Conservation (phyloP, 1,284 basidiomycete species). For the Malassezia obtusa region DNA sequence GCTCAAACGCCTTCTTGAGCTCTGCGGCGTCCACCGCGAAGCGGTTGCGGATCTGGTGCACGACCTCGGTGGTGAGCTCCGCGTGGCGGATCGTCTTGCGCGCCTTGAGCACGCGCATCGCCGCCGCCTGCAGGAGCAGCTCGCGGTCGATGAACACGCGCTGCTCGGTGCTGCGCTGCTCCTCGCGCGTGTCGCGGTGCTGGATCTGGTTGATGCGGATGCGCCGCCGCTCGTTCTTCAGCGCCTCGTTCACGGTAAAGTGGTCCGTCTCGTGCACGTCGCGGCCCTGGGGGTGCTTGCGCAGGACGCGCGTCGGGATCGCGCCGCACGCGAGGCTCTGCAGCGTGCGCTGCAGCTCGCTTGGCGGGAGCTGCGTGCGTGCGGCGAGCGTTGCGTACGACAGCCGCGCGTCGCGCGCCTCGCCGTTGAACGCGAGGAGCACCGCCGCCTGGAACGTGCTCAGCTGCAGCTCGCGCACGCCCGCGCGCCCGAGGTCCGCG, state of each 20-base stretch:
- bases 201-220: slow-evolving; percentile 95
- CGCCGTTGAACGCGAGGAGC: slow-evolving; percentile 75
- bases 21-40: slow-evolving; percentile 39
- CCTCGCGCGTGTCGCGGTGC: slow-evolving; percentile 79
- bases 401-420: slow-evolving; percentile 51
- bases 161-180: slow-evolving; percentile 69
- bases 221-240: slow-evolving; percentile 67
- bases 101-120: slow-evolving; percentile 51
- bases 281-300: slow-evolving; percentile 66
- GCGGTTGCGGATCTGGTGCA: slow-evolving; percentile 35
- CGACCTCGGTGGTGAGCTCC: slow-evolving; percentile 38
- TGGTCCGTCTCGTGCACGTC: slow-evolving; percentile 69
- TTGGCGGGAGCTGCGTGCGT: slow-evolving; percentile 57
- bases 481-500: slow-evolving; percentile 51
- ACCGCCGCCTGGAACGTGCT: slow-evolving; percentile 81
- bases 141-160: slow-evolving; percentile 78
- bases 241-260: slow-evolving; percentile 72
- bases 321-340: slow-evolving; percentile 85
- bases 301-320: slow-evolving; percentile 65
- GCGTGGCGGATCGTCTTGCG: slow-evolving; percentile 38
- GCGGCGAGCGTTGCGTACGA: slow-evolving; percentile 62
- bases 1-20: slow-evolving; percentile 47
- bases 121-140: slow-evolving; percentile 77
- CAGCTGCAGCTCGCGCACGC: slow-evolving; percentile 75
- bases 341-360: slow-evolving; percentile 68